A percentile compares a stretch with the other conserved stretches of the same genome.
phyloP scores from a whole-genome alignment of 2,329 filamentous ascomycete species.

The Ophiostoma novo-ulmi region DNA sequence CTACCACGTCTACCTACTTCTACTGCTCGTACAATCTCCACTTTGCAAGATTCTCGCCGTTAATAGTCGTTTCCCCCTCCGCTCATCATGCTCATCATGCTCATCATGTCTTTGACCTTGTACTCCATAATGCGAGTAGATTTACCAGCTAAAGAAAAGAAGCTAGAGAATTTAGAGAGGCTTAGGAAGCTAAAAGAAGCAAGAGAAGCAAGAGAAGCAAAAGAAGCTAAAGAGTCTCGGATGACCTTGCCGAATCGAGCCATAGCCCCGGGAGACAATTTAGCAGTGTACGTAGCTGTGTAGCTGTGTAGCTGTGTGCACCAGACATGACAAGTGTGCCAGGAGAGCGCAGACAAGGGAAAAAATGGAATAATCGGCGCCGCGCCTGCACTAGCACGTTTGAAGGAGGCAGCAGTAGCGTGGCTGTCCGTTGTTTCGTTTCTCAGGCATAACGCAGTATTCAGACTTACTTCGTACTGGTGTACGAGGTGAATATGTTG shows the following conservation, averaged over 20 bases:
- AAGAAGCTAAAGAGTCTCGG: background rate
- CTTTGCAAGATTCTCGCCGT: constrained; percentile 3
- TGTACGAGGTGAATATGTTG: background rate
- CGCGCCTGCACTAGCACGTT: constrained; percentile 9
- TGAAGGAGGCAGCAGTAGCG: background rate
- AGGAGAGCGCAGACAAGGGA: background rate
- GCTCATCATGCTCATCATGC: background rate
- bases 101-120: background rate
- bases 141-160: too few relatives aligned
- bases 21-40: background rate
- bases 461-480: background rate
- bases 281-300: background rate
- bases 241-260: constrained; percentile 2
- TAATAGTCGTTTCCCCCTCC: background rate
- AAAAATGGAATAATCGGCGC: constrained; percentile 8
- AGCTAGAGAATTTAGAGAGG: too few relatives aligned
- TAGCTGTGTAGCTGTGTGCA: too few relatives aligned
- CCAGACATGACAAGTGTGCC: too few relatives aligned
- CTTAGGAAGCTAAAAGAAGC: too few relatives aligned
- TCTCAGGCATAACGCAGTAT: background rate
- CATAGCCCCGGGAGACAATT: constrained; percentile 14
- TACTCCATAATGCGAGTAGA: too few relatives aligned
- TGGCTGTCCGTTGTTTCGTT: background rate
- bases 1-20: background rate
- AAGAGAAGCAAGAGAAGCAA: too few relatives aligned